Evolutionary conservation across 208 protist genomes (phyloP), one percentile per base, ranked within the genome.

Genomic region (Wallacemonas rigidus): DNA sequence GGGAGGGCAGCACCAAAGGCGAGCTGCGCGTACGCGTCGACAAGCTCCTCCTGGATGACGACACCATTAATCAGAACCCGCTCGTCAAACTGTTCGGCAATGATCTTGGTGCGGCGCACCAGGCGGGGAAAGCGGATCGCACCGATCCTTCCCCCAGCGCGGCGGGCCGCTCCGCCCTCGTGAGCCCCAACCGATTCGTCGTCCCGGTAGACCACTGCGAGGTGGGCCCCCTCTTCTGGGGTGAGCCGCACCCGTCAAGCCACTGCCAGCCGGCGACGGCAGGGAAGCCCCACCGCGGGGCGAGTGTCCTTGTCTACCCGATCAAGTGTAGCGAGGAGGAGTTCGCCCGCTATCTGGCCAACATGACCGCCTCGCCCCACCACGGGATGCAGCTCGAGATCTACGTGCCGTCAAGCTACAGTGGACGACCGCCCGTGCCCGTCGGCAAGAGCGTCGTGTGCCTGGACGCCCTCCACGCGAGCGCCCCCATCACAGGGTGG

Each of bases 1-100:
- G 91, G 39, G 84, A 91, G 0, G 85, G 77, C 35, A 77, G 81
- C n/a, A 96, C 91, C 41, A 71, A 75, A 39, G 91, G 91, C 6
- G 89, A 94, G 71, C 83, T 96, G 56, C 88, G 87, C 48, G 86
- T 96, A 47, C 87, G 91, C 55, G 67, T 96, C 44, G 91, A 96
- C 45, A 88, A 90, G 47, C 70, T 96, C 40, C 65, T 96, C 15
- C 75, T 96, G 1, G 85, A 94, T 43, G 80, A 93, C 47, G 80
- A 88, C 58, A 72, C 77, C 8, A 83, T 94, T 44, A 86, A 87
- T 65, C 71, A 81, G 64, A 88, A 86, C 71, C 86, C 86, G 2
- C 64, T 80, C 8, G 72, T 91, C 17, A 80, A 77, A 38, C 71
- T 86, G 5, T 76, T 78, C 45, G 72, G 84, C 4, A 36, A 65